These are phyloP conservation scores for Calvatia gigantea DNA, from an alignment of 768 basidiomycete species.

Conservation along the genomic window DNA sequence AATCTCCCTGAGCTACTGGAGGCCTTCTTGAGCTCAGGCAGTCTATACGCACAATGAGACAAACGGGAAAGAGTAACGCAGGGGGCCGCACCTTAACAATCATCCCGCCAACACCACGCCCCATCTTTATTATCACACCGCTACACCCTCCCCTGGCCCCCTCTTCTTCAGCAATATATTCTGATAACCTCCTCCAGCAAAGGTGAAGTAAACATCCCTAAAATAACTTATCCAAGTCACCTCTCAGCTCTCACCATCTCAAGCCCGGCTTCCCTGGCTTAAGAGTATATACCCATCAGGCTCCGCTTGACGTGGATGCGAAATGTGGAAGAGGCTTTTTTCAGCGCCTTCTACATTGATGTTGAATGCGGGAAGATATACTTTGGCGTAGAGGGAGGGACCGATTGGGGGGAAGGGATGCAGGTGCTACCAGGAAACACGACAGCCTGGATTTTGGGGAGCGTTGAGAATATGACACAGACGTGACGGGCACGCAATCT, in stretches of 20 bases:
- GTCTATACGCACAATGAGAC: slow-evolving; percentile 36
- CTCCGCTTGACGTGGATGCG: slow-evolving; percentile 60
- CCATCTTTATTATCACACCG: too few relatives aligned
- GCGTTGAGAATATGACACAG: too few relatives aligned
- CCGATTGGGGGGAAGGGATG: too few relatives aligned
- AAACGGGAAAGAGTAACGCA: not conserved
- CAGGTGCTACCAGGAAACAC: too few relatives aligned
- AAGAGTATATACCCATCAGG: slow-evolving; percentile 58
- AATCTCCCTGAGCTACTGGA: slow-evolving; percentile 72
- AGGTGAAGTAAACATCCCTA: slow-evolving; percentile 71
- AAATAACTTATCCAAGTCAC: slow-evolving; percentile 65
- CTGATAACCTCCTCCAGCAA: slow-evolving; percentile 42
- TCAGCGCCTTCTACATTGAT: slow-evolving; percentile 68
- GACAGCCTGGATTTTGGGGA: too few relatives aligned
- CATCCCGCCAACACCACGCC: slow-evolving; percentile 85
- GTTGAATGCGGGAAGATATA: too few relatives aligned
- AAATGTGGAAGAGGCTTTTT: slow-evolving; percentile 57
- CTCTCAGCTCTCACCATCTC: slow-evolving; percentile 80
- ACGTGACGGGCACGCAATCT: too few relatives aligned
- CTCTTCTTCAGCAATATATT: slow-evolving; percentile 40
- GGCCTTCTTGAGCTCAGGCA: slow-evolving; percentile 77
- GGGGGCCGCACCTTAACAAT: slow-evolving; percentile 60
- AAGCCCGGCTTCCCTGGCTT: slow-evolving; percentile 61
- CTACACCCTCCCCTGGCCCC: slow-evolving; percentile 32
- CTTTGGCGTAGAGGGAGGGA: slow-evolving; percentile 74